Evolutionary conservation across 306 rosid species (phyloP).

Genomic region (Mimosa pudica): DNA sequence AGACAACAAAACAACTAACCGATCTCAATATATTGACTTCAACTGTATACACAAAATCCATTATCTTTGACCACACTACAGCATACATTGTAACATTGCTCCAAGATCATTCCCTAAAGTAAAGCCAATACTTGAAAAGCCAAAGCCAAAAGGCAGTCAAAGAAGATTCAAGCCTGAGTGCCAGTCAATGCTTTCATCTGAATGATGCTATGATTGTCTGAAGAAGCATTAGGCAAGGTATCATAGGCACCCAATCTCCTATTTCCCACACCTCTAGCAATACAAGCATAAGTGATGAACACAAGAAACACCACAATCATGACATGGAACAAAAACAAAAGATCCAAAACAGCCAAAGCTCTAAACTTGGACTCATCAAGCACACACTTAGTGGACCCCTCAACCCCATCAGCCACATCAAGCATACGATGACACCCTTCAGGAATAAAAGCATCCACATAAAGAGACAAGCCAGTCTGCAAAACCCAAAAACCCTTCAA

Average conservation of each 20-base stretch:
- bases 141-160: neutral
- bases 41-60: slow-evolving; percentile 35
- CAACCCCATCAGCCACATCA: slow-evolving; percentile 70
- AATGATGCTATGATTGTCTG: slow-evolving; percentile 54
- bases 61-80: slow-evolving; percentile 15
- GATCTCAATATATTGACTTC: slow-evolving; percentile 22
- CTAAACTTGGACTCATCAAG: slow-evolving; percentile 76
- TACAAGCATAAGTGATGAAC: slow-evolving; percentile 50
- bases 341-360: slow-evolving; percentile 80
- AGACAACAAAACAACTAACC: neutral
- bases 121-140: neutral
- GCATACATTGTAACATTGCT: slow-evolving; percentile 26
- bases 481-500: slow-evolving; percentile 83
- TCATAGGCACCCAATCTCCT: slow-evolving; percentile 76
- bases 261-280: slow-evolving; percentile 50
- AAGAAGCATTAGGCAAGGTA: slow-evolving; percentile 52
- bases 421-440: slow-evolving; percentile 90
- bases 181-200: slow-evolving; percentile 95
- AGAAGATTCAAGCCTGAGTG: slow-evolving; percentile 74
- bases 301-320: slow-evolving; percentile 61
- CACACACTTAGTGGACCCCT: slow-evolving; percentile 91
- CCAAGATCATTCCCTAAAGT: slow-evolving; percentile 11
- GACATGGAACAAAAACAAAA: slow-evolving; percentile 63
- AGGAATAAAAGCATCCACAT: slow-evolving; percentile 85
- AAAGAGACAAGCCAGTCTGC: slow-evolving; percentile 81